Evolutionary conservation across 345 rosid genomes (phyloP).

Genomic region (Brassica napus): DNA sequence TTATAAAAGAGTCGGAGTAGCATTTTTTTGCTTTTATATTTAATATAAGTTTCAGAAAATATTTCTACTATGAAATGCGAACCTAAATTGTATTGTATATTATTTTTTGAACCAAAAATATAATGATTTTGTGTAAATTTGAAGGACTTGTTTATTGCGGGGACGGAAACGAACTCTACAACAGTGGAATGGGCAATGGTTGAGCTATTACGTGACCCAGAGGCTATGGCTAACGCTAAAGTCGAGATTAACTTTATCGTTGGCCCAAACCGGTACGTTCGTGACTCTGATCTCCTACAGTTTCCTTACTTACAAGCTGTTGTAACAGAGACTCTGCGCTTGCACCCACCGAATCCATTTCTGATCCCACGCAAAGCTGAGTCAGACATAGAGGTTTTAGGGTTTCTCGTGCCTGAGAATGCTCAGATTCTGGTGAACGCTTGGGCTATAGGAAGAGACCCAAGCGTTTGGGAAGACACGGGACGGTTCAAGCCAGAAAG

Average conservation of each 20-base stretch:
- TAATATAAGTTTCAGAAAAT: too few species aligned
- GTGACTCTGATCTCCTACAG: not conserved
- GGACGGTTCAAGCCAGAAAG: constrained; percentile 39
- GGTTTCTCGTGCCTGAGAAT: constrained; percentile 14
- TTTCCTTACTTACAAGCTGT: constrained; percentile 29
- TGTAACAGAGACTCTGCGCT: constrained; percentile 30
- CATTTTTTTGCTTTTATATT: too few species aligned
- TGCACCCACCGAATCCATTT: constrained; percentile 32
- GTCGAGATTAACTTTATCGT: constrained; percentile 47
- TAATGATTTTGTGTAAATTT: not conserved
- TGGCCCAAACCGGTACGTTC: constrained; percentile 17
- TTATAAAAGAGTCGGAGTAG: too few species aligned
- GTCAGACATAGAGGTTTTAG: constrained; percentile 11
- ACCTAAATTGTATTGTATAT: not conserved
- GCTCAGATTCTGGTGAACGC: constrained; percentile 31
- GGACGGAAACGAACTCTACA: constrained; percentile 61
- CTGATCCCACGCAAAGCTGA: constrained; percentile 25
- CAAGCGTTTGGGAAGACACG: constrained; percentile 33
- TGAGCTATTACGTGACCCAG: constrained; percentile 55
- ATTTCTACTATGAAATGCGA: too few species aligned
- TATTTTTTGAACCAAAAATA: not conserved
- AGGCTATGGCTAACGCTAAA: constrained; percentile 48
- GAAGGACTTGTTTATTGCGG: constrained; percentile 63
- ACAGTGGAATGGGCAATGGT: constrained; percentile 72
- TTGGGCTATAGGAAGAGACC: constrained; percentile 46